These are phyloP conservation scores for Clitopilus hobsonii DNA, from an alignment of 768 basidiomycete species.

Conservation along the genomic window DNA sequence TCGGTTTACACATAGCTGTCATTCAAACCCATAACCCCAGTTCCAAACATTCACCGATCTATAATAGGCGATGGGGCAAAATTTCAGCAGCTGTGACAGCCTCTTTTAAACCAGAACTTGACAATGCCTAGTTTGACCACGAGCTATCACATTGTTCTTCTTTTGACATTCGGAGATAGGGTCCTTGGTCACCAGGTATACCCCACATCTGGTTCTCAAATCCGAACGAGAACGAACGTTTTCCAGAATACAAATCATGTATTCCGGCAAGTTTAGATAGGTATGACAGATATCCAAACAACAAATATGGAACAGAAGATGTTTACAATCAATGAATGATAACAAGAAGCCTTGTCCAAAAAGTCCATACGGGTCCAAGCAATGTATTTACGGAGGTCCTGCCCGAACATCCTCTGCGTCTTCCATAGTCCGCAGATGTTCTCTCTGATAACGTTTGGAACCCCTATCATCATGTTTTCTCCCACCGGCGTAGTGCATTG, in stretches of 20 bases:
- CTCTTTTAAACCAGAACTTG: not conserved
- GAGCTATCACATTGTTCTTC: not conserved
- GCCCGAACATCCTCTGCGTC: slow-evolving; percentile 34
- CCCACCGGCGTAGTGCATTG: slow-evolving; percentile 25
- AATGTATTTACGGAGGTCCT: slow-evolving; percentile 18
- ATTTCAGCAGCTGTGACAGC: not conserved
- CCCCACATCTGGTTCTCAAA: not conserved
- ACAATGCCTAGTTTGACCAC: not conserved
- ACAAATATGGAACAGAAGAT: slow-evolving; percentile 6
- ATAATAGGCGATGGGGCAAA: not conserved
- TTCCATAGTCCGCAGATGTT: slow-evolving; percentile 34
- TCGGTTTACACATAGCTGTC: not conserved
- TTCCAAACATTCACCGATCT: not conserved
- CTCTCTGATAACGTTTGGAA: slow-evolving; percentile 56
- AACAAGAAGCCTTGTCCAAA: slow-evolving; percentile 9
- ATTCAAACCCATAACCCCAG: not conserved
- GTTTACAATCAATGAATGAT: not conserved
- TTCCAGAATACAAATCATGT: not conserved
- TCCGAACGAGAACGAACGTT: not conserved
- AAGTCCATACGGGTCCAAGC: slow-evolving; percentile 12
- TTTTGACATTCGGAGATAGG: not conserved
- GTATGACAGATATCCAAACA: not conserved
- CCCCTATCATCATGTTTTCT: slow-evolving; percentile 47
- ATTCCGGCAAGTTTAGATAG: not conserved
- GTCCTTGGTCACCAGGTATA: not conserved